Evolutionary conservation across 164 flowering plant genomes (phyloP).

Genomic region (Tinospora cordifolia): DNA sequence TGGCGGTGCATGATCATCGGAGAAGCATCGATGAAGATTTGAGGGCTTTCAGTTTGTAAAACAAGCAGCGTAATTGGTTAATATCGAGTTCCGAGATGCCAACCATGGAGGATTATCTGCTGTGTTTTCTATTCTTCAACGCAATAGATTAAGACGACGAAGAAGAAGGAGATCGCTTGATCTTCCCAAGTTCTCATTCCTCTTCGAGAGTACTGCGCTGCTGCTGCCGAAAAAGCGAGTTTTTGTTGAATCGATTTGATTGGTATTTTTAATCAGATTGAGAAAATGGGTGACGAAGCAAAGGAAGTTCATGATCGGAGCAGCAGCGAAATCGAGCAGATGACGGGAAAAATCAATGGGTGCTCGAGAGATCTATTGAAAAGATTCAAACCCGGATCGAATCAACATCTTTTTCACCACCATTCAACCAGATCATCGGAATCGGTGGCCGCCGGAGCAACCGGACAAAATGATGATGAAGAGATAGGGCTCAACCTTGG

Average conservation of each 20-base stretch:
- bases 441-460: background rate
- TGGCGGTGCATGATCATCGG: background rate
- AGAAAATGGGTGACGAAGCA: constrained; percentile 29
- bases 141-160: too few species aligned
- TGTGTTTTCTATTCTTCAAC: too few species aligned
- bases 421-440: background rate
- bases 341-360: constrained; percentile 29
- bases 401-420: background rate
- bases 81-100: background rate
- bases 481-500: constrained; percentile 79
- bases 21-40: background rate
- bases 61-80: background rate
- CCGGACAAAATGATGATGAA: constrained; percentile 21
- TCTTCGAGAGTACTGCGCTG: background rate
- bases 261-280: too few species aligned
- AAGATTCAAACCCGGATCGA: constrained; percentile 35
- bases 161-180: too few species aligned
- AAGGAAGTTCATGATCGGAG: constrained; percentile 13
- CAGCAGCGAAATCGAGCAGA: constrained; percentile 26
- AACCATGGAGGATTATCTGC: background rate
- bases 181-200: background rate
- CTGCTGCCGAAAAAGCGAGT: background rate
- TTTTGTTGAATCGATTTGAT: background rate
- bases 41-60: too few species aligned
- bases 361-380: constrained; percentile 70